Percentiles rank a stretch among this genome's conserved stretches.
Conservation (phyloP, 2,329 filamentous ascomycete genomes). For the Ophiocordyceps sinensis region DNA sequence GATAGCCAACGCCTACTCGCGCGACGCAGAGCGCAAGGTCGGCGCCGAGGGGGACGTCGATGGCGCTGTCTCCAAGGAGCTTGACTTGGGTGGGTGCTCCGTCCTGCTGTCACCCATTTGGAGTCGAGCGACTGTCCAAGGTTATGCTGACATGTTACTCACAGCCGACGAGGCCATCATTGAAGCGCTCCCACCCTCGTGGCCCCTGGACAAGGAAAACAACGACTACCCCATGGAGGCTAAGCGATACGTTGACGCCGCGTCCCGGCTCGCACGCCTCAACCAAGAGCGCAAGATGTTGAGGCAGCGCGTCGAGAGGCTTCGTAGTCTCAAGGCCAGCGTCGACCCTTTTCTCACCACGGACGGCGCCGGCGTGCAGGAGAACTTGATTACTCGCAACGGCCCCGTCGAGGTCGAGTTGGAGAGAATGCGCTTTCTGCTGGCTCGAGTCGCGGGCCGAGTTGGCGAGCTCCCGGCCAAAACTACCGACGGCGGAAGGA, state of each 20-base stretch:
- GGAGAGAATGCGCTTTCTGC: slow-evolving; percentile 48
- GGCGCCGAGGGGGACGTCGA: slow-evolving; percentile 17
- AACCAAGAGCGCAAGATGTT: slow-evolving; percentile 21
- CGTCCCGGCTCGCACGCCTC: slow-evolving; percentile 33
- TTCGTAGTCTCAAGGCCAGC: slow-evolving; percentile 32
- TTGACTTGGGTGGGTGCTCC: slow-evolving; percentile 28
- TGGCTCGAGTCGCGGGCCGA: slow-evolving; percentile 42
- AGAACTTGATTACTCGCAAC: slow-evolving; percentile 51
- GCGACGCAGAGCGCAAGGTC: slow-evolving; percentile 25
- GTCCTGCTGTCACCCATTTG: not conserved
- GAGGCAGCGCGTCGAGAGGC: slow-evolving; percentile 27
- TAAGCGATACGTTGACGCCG: slow-evolving; percentile 34
- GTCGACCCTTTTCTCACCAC: slow-evolving; percentile 26
- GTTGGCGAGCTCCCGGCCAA: slow-evolving; percentile 24
- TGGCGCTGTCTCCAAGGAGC: slow-evolving; percentile 22
- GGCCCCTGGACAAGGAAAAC: slow-evolving; percentile 26
- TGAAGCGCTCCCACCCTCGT: slow-evolving; percentile 29
- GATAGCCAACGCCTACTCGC: slow-evolving; percentile 50
- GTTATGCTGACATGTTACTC: not conserved
- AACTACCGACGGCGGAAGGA: slow-evolving; percentile 5
- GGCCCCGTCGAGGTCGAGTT: slow-evolving; percentile 52
- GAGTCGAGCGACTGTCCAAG: not conserved
- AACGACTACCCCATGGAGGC: slow-evolving; percentile 29
- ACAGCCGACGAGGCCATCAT: slow-evolving; percentile 30
- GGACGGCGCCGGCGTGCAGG: slow-evolving; percentile 34